Evolutionary conservation across 108 stramenopile genomes (phyloP).

Genomic region (Cyclostephanos tholiformis): DNA sequence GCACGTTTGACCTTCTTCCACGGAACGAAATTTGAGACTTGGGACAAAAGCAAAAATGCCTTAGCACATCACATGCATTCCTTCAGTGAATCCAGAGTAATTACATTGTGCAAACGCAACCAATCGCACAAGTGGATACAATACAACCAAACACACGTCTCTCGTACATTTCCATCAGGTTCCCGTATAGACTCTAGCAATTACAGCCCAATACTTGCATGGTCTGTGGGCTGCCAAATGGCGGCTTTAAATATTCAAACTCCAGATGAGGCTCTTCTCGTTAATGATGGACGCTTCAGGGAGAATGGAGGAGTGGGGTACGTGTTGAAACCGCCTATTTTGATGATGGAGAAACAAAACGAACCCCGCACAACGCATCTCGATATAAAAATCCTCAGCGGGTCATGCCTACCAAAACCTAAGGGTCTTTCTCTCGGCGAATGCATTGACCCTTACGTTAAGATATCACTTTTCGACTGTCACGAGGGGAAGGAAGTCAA

Average conservation of each 20-base stretch:
- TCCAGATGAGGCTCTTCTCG: constrained; percentile 59
- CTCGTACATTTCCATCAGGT: constrained; percentile 91
- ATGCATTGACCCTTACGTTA: constrained; percentile 83
- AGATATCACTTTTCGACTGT: constrained; percentile 72
- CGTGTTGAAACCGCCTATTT: constrained; percentile 80
- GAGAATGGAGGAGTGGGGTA: constrained; percentile 92
- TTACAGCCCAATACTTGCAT: constrained; percentile 89
- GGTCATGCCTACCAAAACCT: constrained; percentile 84
- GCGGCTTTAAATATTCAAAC: constrained; percentile 96
- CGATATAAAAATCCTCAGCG: constrained; percentile 65
- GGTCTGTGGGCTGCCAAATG: constrained; percentile 92
- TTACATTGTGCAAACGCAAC: constrained; percentile 40
- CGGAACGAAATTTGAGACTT: constrained; percentile 67
- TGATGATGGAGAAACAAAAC: constrained; percentile 51
- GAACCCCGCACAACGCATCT: constrained; percentile 51
- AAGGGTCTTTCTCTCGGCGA: constrained; percentile 70
- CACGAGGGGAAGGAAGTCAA: constrained; percentile 54
- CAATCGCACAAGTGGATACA: constrained; percentile 60
- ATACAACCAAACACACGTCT: constrained; percentile 82
- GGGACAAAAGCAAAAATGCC: constrained; percentile 52
- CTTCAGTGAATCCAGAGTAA: constrained; percentile 75
- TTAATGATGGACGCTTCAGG: constrained; percentile 92
- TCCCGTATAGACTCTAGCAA: constrained; percentile 89
- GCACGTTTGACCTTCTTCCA: constrained; percentile 74
- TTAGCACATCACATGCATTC: constrained; percentile 78